Evolutionary conservation across 139 green algal genomes (phyloP).

Genomic region (Microglena sp.): DNA sequence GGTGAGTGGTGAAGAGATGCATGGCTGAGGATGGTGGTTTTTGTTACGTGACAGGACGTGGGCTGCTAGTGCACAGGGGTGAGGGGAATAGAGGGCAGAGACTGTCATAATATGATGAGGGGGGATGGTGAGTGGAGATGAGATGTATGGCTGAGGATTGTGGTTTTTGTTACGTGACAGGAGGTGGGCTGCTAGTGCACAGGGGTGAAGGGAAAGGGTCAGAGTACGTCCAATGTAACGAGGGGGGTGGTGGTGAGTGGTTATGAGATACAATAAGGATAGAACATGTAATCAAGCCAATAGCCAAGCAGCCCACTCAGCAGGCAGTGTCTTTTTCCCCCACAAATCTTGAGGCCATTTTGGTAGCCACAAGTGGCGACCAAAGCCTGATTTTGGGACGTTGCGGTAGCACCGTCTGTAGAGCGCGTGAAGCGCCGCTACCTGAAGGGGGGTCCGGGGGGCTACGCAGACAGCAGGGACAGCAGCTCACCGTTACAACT

Average conservation of each 20-base stretch:
- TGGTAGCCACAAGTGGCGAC: too few relatives aligned
- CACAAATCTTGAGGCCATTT: slow-evolving; percentile 2
- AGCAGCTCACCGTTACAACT: too few relatives aligned
- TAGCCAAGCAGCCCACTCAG: neutral
- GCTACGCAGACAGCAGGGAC: too few relatives aligned
- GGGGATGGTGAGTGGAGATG: too few relatives aligned
- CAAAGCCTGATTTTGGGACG: too few relatives aligned
- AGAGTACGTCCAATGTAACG: neutral
- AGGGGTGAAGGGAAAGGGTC: neutral
- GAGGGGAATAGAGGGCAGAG: neutral
- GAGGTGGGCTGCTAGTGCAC: neutral
- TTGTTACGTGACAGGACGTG: neutral
- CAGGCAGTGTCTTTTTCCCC: neutral
- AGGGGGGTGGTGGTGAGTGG: neutral
- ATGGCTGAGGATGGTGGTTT: neutral
- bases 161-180: neutral
- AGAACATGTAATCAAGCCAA: neutral
- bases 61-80: neutral
- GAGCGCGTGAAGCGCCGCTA: too few relatives aligned
- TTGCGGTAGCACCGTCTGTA: too few relatives aligned
- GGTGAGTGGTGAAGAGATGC: neutral
- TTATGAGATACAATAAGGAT: neutral
- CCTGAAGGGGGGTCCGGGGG: too few relatives aligned
- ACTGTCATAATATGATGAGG: too few relatives aligned
- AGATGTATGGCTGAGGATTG: neutral